Evolutionary conservation across 2,329 filamentous ascomycete species (phyloP).

Genomic region (Davidsoniella neocaledoniae): DNA sequence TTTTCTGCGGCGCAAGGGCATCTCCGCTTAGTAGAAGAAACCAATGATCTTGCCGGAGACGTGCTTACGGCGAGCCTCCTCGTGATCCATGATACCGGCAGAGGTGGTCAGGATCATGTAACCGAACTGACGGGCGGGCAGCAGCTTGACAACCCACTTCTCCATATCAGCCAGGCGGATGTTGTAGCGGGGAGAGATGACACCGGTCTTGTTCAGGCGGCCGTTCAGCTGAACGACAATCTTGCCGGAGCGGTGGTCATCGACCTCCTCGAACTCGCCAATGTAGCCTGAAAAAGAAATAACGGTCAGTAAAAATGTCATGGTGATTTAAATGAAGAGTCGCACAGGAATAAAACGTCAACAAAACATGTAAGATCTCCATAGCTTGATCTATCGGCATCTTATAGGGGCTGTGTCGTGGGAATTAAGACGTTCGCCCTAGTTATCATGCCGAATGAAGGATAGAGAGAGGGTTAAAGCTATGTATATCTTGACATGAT

Average conservation of each 20-base stretch:
- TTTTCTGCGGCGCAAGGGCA: slow-evolving; percentile 11
- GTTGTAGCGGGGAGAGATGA: slow-evolving; percentile 99
- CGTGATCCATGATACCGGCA: slow-evolving; percentile 99
- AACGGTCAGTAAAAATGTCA: slow-evolving; percentile 53
- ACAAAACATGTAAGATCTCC: slow-evolving; percentile 96
- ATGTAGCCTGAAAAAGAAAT: slow-evolving; percentile 60
- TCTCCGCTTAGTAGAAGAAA: slow-evolving; percentile 76
- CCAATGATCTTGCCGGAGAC: slow-evolving; percentile 98
- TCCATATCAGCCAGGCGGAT: slow-evolving; percentile 93
- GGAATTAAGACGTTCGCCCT: slow-evolving; percentile 68
- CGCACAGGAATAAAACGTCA: slow-evolving; percentile 45
- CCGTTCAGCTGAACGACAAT: slow-evolving; percentile 99
- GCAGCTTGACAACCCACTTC: slow-evolving; percentile 99
- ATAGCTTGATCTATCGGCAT: slow-evolving; percentile 82
- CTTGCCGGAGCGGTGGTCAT: slow-evolving; percentile 99
- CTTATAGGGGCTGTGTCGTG: slow-evolving; percentile 99
- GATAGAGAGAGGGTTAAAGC: slow-evolving; percentile 8
- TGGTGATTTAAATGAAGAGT: slow-evolving; percentile 87
- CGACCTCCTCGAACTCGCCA: slow-evolving; percentile 98
- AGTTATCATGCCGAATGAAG: slow-evolving; percentile 96
- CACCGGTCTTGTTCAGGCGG: slow-evolving; percentile 68
- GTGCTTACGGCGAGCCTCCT: slow-evolving; percentile 98
- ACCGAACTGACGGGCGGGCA: slow-evolving; percentile 98
- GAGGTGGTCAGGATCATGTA: slow-evolving; percentile 99
- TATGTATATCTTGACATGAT: background rate